Conservation (phyloP, 1,139 yeast species). For the Candida anutae region DNA sequence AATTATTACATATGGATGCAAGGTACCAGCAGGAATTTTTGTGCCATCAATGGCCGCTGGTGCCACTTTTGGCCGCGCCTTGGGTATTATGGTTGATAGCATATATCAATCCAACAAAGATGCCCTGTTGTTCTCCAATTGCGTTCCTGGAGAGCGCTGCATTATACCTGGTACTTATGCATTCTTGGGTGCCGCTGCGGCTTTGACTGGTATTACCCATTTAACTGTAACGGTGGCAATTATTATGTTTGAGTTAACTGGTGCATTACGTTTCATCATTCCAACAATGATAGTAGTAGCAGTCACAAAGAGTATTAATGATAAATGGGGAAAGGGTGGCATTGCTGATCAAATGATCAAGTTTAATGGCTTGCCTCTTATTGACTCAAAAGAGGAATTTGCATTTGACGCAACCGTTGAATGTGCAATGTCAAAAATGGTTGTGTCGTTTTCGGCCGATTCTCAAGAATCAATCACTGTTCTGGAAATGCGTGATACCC, state of each 20-base stretch:
- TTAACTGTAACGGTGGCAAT: constrained; percentile 89
- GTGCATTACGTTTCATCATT: constrained; percentile 80
- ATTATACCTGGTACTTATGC: constrained; percentile 93
- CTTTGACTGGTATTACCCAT: constrained; percentile 88
- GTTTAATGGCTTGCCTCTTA: constrained; percentile 81
- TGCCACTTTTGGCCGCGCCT: constrained; percentile 83
- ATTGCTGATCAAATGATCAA: constrained; percentile 93
- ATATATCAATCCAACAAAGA: constrained; percentile 38
- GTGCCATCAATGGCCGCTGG: constrained; percentile 98
- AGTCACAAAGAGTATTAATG: constrained; percentile 72
- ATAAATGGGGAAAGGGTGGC: constrained; percentile 72
- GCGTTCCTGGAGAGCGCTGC: constrained; percentile 39
- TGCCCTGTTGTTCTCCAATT: constrained; percentile 40
- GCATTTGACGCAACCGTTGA: constrained; percentile 45
- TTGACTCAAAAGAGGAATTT: constrained; percentile 69
- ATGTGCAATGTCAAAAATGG: constrained; percentile 57
- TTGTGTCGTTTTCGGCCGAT: constrained; percentile 42
- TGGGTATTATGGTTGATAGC: constrained; percentile 63
- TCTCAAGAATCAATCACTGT: constrained; percentile 23
- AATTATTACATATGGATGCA: constrained; percentile 81
- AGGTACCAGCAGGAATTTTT: constrained; percentile 92
- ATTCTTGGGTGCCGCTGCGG: constrained; percentile 95
- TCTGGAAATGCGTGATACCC: constrained; percentile 26
- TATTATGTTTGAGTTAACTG: constrained; percentile 92
- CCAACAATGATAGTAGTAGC: constrained; percentile 97